Conservation (phyloP, 805 yeast species). For the Saccharomycopsis schoenii region DNA sequence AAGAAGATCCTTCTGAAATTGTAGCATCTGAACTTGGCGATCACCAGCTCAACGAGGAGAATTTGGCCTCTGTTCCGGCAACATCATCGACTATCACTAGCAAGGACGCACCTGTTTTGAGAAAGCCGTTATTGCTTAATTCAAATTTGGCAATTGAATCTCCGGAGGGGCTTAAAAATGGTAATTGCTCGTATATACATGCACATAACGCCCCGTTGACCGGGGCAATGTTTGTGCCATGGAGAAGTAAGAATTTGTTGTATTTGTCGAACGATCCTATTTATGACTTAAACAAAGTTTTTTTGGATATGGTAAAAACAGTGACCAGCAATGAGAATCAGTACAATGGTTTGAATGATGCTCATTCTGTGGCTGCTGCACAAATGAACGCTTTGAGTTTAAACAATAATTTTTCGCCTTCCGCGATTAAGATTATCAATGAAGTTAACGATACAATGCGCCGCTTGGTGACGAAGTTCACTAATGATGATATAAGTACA, state of each 20-base stretch:
- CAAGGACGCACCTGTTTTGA: background rate
- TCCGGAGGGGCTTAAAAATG: slow-evolving; percentile 33
- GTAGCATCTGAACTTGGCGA: background rate
- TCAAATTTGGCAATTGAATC: slow-evolving; percentile 10
- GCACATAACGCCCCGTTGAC: slow-evolving; percentile 70
- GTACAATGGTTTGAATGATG: slow-evolving; percentile 13
- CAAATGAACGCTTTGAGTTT: background rate
- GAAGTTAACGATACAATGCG: background rate
- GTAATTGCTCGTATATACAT: slow-evolving; percentile 60
- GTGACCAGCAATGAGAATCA: background rate
- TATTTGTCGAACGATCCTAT: slow-evolving; percentile 73
- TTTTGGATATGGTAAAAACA: background rate
- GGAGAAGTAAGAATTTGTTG: slow-evolving; percentile 49
- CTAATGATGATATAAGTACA: background rate
- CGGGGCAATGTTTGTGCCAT: slow-evolving; percentile 70
- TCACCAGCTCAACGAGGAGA: background rate
- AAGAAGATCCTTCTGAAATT: background rate
- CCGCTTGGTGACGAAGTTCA: background rate
- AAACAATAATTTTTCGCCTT: background rate
- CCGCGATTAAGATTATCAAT: background rate
- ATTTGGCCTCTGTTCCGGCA: background rate
- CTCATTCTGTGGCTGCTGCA: background rate
- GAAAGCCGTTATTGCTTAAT: slow-evolving; percentile 24
- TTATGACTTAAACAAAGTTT: slow-evolving; percentile 41
- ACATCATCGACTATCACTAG: background rate